Evolutionary conservation across 129 eudicot genomes (phyloP).

Genomic region (Helianthus tuberosus): DNA sequence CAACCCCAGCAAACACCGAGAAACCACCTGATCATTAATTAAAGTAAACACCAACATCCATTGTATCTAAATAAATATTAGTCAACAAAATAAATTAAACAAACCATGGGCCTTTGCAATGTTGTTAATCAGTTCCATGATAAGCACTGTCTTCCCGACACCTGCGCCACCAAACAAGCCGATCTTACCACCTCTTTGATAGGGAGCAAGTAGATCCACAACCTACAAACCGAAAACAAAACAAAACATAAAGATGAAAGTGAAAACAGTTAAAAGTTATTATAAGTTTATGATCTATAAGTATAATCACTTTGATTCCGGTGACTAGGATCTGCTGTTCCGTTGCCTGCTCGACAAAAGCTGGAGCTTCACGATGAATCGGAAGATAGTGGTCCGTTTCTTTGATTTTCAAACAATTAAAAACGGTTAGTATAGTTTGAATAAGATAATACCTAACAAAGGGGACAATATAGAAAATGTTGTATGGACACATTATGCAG

Average conservation of each 20-base stretch:
- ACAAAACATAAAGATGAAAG: conserved; percentile 21
- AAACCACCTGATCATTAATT: conserved; percentile 74
- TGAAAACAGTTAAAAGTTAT: not conserved
- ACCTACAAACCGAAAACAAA: conserved; percentile 46
- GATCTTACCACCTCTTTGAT: conserved; percentile 99
- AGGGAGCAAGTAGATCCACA: conserved; percentile 97
- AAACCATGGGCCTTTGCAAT: conserved; percentile 98
- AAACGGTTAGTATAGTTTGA: not conserved
- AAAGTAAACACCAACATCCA: not conserved
- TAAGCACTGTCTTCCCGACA: conserved; percentile 97
- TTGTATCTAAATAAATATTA: not conserved
- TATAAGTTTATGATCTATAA: not conserved
- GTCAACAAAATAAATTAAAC: not conserved
- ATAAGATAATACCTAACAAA: not conserved
- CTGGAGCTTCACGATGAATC: conserved; percentile 97
- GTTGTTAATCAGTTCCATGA: conserved; percentile 96
- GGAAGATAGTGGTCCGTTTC: conserved; percentile 91
- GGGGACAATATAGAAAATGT: not conserved
- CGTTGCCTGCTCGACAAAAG: conserved; percentile 87
- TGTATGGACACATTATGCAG: not conserved
- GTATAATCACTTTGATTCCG: conserved; percentile 77
- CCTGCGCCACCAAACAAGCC: conserved; percentile 99
- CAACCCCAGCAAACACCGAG: conserved; percentile 99
- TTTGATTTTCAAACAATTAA: conserved; percentile 32
- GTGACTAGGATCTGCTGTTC: conserved; percentile 94